These are phyloP conservation scores for Trametes cubensis DNA, from an alignment of 768 basidiomycete species.

Conservation along the genomic window DNA sequence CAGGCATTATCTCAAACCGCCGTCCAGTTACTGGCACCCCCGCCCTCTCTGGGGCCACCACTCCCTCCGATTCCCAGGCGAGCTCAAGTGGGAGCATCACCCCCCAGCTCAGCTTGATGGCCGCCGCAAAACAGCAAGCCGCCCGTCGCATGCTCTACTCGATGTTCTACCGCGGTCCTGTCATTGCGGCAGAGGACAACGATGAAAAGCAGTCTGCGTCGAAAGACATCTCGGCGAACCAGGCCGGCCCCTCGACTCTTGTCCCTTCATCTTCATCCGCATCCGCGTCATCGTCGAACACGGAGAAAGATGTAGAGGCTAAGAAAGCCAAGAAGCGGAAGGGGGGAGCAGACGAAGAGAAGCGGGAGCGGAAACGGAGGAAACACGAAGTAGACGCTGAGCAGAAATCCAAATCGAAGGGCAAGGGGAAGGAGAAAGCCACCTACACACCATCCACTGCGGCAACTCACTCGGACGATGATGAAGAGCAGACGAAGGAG, in stretches of 20 bases:
- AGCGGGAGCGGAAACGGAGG: conserved; percentile 17
- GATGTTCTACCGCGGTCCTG: conserved; percentile 77
- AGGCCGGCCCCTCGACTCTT: background rate
- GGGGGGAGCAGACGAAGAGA: conserved; percentile 9
- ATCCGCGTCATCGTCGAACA: background rate
- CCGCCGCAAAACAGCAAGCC: conserved; percentile 74
- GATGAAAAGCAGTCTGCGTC: background rate
- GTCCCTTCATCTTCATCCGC: background rate
- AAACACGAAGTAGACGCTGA: conserved; percentile 18
- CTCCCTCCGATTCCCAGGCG: conserved; percentile 47
- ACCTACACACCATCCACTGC: conserved; percentile 3
- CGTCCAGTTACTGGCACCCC: conserved; percentile 56
- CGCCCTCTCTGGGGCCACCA: conserved; percentile 41
- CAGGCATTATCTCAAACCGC: conserved; percentile 77
- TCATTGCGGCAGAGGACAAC: conserved; percentile 49
- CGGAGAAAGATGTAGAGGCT: background rate
- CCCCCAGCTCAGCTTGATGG: conserved; percentile 54
- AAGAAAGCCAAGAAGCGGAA: conserved; percentile 21
- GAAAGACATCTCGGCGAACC: background rate
- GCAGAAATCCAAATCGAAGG: conserved; percentile 4
- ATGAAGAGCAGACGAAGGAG: background rate
- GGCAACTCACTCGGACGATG: conserved; percentile 4
- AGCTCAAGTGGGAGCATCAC: conserved; percentile 23
- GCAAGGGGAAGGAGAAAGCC: conserved; percentile 9
- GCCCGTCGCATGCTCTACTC: conserved; percentile 78